phyloP scores from a whole-genome alignment of 495 filamentous ascomycete genomes.

The Echria macrotheca region DNA sequence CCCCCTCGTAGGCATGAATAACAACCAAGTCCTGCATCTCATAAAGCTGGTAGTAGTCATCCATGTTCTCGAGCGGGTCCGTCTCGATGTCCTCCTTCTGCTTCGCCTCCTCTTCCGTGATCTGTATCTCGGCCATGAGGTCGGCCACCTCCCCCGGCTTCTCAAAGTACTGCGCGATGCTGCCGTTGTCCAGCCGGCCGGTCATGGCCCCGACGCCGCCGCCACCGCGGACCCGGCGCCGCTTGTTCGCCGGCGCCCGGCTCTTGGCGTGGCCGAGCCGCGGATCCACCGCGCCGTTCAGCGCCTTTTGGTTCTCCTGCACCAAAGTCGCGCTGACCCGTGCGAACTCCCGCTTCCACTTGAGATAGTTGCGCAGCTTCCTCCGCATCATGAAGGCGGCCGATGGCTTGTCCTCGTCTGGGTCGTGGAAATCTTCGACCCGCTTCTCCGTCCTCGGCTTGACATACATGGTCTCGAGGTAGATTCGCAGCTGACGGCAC shows the following conservation, averaged over 20 bases:
- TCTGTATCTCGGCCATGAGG: conserved; percentile 63
- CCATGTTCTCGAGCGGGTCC: conserved; percentile 82
- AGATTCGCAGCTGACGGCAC: conserved; percentile 85
- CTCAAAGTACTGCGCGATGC: conserved; percentile 46
- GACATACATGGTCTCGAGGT: conserved; percentile 86
- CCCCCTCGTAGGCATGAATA: conserved; percentile 83
- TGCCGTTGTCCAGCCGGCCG: conserved; percentile 42
- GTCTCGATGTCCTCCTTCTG: conserved; percentile 71
- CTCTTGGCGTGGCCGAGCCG: conserved; percentile 37
- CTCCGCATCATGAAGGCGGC: conserved; percentile 84
- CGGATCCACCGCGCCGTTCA: conserved; percentile 55
- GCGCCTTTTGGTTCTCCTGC: conserved; percentile 70
- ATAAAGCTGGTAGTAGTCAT: conserved; percentile 87
- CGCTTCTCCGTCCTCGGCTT: conserved; percentile 44
- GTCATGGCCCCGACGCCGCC: conserved; percentile 49
- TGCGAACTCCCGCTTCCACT: conserved; percentile 87
- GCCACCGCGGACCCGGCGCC: conserved; percentile 83
- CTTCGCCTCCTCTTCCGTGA: conserved; percentile 72
- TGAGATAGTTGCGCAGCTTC: conserved; percentile 79
- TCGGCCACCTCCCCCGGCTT: conserved; percentile 44
- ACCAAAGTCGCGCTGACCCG: conserved; percentile 73
- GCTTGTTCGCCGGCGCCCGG: conserved; percentile 73
- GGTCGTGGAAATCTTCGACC: conserved; percentile 34
- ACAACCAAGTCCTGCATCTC: conserved; percentile 87
- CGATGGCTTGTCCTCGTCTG: conserved; percentile 55